Conservation (phyloP, 2,329 filamentous ascomycete genomes). For the Neofusicoccum cordaticola region DNA sequence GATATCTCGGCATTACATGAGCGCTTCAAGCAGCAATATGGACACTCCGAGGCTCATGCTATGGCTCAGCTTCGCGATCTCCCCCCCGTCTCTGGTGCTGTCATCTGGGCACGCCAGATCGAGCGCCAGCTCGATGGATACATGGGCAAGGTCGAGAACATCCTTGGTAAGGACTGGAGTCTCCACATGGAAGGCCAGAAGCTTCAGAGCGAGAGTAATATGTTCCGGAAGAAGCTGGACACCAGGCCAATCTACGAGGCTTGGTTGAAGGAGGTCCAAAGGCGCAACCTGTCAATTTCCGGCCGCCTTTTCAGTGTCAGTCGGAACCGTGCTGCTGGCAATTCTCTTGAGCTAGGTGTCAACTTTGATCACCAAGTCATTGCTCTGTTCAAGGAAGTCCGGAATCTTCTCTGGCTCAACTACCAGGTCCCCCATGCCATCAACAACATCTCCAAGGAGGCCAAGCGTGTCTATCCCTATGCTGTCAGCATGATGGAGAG, state of each 20-base stretch:
- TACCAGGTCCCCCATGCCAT: conserved; percentile 93
- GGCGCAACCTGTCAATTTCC: conserved; percentile 85
- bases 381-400: conserved; percentile 95
- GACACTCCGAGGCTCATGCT: conserved; percentile 92
- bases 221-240: conserved; percentile 95
- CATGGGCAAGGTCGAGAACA: conserved; percentile 99
- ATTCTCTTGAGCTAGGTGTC: conserved; percentile 81
- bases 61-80: conserved; percentile 97
- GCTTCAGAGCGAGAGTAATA: conserved; percentile 81
- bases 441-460: conserved; percentile 94
- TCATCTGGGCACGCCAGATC: conserved; percentile 97
- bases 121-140: conserved; percentile 93
- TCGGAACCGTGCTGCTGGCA: conserved; percentile 85
- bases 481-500: conserved; percentile 98
- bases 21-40: conserved; percentile 98
- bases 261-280: conserved; percentile 87
- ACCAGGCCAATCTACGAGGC: conserved; percentile 92
- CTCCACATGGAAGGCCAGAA: conserved; percentile 94
- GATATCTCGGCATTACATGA: conserved; percentile 92
- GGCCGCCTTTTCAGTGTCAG: conserved; percentile 88
- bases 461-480: conserved; percentile 97
- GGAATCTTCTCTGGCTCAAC: conserved; percentile 92
- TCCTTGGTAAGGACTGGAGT: conserved; percentile 91
- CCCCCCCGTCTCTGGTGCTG: conserved; percentile 91
- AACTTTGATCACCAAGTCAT: conserved; percentile 98